Evolutionary conservation across 2,329 filamentous ascomycete genomes (phyloP), one percentile per base, ranked within the genome.

Genomic region (Claviceps sp.): DNA sequence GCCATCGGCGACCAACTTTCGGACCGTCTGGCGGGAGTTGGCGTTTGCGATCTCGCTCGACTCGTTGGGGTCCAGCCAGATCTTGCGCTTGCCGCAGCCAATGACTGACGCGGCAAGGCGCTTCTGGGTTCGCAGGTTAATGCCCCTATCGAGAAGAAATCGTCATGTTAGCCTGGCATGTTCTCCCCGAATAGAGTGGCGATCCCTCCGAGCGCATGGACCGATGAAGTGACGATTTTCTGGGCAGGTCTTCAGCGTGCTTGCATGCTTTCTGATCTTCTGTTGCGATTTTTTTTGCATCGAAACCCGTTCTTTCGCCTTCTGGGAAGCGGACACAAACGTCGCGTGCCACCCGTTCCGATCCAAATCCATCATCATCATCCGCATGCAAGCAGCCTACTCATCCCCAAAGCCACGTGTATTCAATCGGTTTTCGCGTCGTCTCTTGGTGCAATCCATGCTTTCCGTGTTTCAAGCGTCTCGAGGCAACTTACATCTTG

Each of bases 1-100:
- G 79, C 93, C 94, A 95, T 98, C 94, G 77, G 87, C 81, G 72
- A 97, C 85, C 76, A 98, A 88, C 83, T 98, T 98, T 81, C 94
- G 91, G 84, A 98, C 86, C 67, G 91, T 96, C 82, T 97, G 91
- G 71, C 93, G 91, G 69, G 91, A 97, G 87, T 98, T 98, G 85
- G 93, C 93, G 77, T 96, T 97, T 81, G 87, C 89, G 80, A 98
- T 98, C 79, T 98, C 93, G 82, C 78, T 93, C 78, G 90, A 84
- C 82, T 98, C 93, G 75, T 94, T 97, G 76, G 93, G 93, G 78
- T 98, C 93, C 73, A 98, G 90, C 93, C 93, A 98, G 79, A 98
- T 95, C 88, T 98, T 98, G 85, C 91, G 88, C 87, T 98, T 85
- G 74, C 93, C 93, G 81, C 89, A 95, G 82, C 89, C 89, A 75